These are phyloP conservation scores for Cutaneotrichosporon arboriforme DNA, from an alignment of 1,284 basidiomycete genomes.

Conservation along the genomic window DNA sequence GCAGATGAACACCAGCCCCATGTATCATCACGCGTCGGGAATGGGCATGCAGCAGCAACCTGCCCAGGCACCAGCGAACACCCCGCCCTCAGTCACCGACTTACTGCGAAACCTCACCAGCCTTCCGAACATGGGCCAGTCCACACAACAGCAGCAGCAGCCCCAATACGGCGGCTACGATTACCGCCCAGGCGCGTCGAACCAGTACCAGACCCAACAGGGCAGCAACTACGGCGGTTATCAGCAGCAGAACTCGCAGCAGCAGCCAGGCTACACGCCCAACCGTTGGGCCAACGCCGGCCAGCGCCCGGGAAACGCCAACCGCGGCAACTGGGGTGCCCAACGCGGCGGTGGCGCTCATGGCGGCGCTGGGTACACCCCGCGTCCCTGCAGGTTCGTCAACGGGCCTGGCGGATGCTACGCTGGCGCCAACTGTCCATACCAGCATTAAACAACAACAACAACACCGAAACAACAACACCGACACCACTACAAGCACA, in stretches of 20 bases:
- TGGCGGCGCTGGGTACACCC: not conserved
- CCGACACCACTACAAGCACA: too few relatives aligned
- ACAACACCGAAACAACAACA: too few relatives aligned
- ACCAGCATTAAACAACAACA: too few relatives aligned
- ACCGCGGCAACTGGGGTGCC: not conserved
- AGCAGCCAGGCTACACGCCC: not conserved
- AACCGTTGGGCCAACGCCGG: not conserved
- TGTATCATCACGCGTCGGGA: not conserved
- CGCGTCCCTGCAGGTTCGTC: too few relatives aligned
- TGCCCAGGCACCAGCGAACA: not conserved
- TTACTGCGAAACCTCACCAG: slow-evolving; percentile 4
- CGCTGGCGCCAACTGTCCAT: too few relatives aligned
- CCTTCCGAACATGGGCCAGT: not conserved
- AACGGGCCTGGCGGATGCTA: too few relatives aligned
- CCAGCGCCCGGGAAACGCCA: not conserved
- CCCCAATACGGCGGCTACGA: not conserved
- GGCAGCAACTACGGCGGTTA: not conserved
- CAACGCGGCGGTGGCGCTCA: not conserved
- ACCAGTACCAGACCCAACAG: not conserved
- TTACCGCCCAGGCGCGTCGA: not conserved
- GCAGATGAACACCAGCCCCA: slow-evolving; percentile 7
- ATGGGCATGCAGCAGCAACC: not conserved
- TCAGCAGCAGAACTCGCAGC: not conserved
- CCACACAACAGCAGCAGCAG: not conserved
- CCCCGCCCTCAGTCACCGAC: not conserved